Evolutionary conservation across 768 basidiomycete genomes (phyloP).

Genomic region (Pholiota molesta): DNA sequence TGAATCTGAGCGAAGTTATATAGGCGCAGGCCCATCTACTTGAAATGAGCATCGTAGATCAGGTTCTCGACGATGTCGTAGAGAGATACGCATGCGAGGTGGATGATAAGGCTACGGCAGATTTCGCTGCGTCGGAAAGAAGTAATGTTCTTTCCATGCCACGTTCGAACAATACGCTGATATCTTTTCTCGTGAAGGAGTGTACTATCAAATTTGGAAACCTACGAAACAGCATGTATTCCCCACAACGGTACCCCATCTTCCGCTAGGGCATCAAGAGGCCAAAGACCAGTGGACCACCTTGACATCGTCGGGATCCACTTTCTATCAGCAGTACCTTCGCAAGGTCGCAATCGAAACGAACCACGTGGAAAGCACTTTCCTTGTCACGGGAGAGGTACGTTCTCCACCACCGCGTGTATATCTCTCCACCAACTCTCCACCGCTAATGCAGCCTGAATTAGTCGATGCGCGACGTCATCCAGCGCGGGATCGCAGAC

Average conservation of each 20-base stretch:
- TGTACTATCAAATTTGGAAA: neutral
- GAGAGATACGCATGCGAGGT: neutral
- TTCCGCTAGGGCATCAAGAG: neutral
- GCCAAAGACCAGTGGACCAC: neutral
- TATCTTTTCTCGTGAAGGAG: neutral
- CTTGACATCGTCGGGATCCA: neutral
- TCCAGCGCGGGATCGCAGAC: neutral
- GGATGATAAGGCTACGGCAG: neutral
- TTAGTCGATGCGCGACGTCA: neutral
- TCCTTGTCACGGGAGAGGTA: neutral
- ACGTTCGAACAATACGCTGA: neutral
- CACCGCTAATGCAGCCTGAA: neutral
- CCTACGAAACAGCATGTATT: neutral
- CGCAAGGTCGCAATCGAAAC: neutral
- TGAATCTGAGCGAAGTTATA: neutral
- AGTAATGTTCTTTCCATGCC: neutral
- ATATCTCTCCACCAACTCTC: neutral
- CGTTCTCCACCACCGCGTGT: neutral
- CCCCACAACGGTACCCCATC: neutral
- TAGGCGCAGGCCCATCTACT: neutral
- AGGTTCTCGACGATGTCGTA: neutral
- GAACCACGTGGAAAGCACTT: neutral
- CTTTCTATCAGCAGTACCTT: neutral
- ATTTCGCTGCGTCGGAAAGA: neutral
- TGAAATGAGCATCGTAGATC: neutral